Conservation (phyloP, 768 basidiomycete genomes). For the Hypsizygus marmoreus region DNA sequence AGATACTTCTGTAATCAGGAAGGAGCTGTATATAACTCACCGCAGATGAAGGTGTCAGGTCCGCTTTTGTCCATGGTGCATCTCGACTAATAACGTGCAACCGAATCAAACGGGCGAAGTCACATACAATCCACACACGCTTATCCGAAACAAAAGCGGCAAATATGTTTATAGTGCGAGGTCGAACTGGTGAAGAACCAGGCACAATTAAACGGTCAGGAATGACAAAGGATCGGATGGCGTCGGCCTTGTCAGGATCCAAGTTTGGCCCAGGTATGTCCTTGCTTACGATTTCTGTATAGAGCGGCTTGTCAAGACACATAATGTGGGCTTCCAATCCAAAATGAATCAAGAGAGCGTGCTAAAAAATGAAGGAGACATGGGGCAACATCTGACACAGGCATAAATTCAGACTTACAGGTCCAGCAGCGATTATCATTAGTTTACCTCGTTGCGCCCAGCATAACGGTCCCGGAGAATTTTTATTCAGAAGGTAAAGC, state of each 20-base stretch:
- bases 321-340: conserved; percentile 16
- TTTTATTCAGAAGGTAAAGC: neutral
- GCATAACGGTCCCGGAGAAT: neutral
- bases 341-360: conserved; percentile 10
- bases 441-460: neutral
- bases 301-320: conserved; percentile 5
- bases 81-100: conserved; percentile 10
- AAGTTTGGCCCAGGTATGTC: neutral
- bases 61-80: neutral
- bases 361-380: neutral
- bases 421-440: neutral
- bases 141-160: conserved; percentile 17
- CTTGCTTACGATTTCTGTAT: conserved; percentile 1
- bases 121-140: conserved; percentile 7
- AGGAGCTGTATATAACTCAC: too few relatives aligned
- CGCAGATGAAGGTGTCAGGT: neutral
- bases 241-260: neutral
- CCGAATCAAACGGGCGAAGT: conserved; percentile 10
- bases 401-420: neutral
- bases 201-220: neutral
- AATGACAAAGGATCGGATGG: neutral
- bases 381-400: neutral
- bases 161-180: conserved; percentile 12
- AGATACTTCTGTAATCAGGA: too few relatives aligned
- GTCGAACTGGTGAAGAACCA: neutral